Evolutionary conservation across 805 yeast genomes (phyloP).

Genomic region (Ascoidea tarda): DNA sequence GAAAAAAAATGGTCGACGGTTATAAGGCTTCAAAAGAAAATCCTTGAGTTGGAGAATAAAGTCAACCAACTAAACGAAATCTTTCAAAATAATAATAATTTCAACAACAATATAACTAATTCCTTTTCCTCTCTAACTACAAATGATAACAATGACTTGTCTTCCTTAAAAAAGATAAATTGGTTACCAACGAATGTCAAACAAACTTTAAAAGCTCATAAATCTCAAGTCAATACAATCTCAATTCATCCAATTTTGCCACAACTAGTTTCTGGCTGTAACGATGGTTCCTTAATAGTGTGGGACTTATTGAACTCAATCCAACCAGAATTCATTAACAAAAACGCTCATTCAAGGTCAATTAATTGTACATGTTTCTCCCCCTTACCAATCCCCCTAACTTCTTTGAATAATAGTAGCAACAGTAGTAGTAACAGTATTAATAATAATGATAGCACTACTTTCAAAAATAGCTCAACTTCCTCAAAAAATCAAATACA

Average conservation of each 20-base stretch:
- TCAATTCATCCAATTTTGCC: constrained; percentile 70
- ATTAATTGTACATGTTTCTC: constrained; percentile 49
- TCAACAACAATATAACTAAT: constrained; percentile 5
- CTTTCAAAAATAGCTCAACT: not conserved
- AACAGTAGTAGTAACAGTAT: too few species aligned
- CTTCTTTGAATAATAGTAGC: not conserved
- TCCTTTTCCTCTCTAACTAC: not conserved
- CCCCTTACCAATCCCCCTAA: constrained; percentile 18
- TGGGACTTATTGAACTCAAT: constrained; percentile 56
- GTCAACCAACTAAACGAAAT: constrained; percentile 32
- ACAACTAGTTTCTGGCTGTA: constrained; percentile 46
- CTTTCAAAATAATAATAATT: constrained; percentile 18
- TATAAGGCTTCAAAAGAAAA: constrained; percentile 59
- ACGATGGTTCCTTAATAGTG: constrained; percentile 55
- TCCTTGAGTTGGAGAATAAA: constrained; percentile 55
- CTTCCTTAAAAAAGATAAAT: constrained; percentile 16
- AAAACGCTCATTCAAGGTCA: constrained; percentile 65
- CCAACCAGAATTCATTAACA: constrained; percentile 39
- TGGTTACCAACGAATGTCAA: constrained; percentile 51
- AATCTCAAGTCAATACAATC: constrained; percentile 44
- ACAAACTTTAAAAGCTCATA: constrained; percentile 36
- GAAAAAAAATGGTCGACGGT: constrained; percentile 86
- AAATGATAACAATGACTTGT: constrained; percentile 1
- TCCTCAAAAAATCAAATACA: constrained; percentile 10
- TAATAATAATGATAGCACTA: too few species aligned